These are phyloP conservation scores for Mucor saturninus DNA, from an alignment of 371 early-diverging fungal genomes.

Conservation along the genomic window DNA sequence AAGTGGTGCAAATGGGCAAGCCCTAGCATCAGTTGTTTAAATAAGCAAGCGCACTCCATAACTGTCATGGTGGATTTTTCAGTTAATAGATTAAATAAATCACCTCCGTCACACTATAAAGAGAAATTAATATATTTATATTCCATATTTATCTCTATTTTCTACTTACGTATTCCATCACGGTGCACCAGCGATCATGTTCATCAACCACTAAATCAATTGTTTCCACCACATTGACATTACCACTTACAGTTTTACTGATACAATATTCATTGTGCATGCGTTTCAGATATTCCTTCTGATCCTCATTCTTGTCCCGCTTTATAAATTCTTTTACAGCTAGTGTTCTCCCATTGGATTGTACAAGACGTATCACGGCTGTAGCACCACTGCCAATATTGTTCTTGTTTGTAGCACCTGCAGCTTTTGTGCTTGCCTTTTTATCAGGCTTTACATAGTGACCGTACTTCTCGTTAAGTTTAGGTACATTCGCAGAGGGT, in stretches of 20 bases:
- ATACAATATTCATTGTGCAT: conserved; percentile 80
- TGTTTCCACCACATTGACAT: conserved; percentile 73
- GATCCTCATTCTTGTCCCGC: conserved; percentile 55
- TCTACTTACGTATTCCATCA: conserved; percentile 69
- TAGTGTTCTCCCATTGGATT: conserved; percentile 21
- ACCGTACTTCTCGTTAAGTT: conserved; percentile 32
- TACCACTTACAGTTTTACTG: conserved; percentile 62
- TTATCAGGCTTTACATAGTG: conserved; percentile 24
- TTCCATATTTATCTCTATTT: neutral
- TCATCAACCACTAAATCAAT: conserved; percentile 70
- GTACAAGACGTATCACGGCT: conserved; percentile 86
- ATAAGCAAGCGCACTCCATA: conserved; percentile 58
- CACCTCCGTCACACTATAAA: conserved; percentile 66
- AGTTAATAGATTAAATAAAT: conserved; percentile 57
- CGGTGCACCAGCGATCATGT: conserved; percentile 59
- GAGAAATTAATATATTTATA: neutral
- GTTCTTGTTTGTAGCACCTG: conserved; percentile 51
- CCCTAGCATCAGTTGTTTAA: conserved; percentile 92
- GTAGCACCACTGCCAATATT: conserved; percentile 89
- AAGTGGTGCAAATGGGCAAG: conserved; percentile 94
- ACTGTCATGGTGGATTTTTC: conserved; percentile 41
- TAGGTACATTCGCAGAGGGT: conserved; percentile 21
- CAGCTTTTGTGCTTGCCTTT: conserved; percentile 11
- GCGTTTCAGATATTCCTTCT: conserved; percentile 67
- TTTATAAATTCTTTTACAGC: conserved; percentile 72